Evolutionary conservation across 228 moss, liverwort and hornwort species (phyloP).

Genomic region (Sphagnum magellanicum): DNA sequence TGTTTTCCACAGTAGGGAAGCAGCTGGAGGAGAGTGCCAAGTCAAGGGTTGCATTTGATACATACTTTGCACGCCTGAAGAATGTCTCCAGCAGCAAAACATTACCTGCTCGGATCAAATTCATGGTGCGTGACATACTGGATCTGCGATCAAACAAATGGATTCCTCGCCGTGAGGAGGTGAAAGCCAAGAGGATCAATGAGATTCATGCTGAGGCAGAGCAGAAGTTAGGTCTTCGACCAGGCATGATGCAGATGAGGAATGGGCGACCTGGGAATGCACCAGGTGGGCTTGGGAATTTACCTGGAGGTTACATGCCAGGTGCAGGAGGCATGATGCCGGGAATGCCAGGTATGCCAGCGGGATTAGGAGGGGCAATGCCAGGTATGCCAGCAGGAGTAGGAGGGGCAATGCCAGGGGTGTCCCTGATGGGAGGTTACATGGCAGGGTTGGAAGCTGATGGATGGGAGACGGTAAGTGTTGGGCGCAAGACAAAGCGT

Average conservation of each 20-base stretch:
- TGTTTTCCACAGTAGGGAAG: constrained; percentile 56
- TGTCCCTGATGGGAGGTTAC: constrained; percentile 8
- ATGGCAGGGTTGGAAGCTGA: constrained; percentile 31
- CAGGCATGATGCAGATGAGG: constrained; percentile 38
- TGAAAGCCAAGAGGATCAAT: constrained; percentile 59
- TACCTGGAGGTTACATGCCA: constrained; percentile 18
- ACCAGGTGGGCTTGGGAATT: constrained; percentile 10
- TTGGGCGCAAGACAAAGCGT: constrained; percentile 35
- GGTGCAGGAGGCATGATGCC: constrained; percentile 18
- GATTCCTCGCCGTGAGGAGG: constrained; percentile 56
- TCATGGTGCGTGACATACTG: constrained; percentile 59
- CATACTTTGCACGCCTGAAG: constrained; percentile 40
- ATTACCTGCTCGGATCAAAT: constrained; percentile 46
- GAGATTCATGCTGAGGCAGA: constrained; percentile 70
- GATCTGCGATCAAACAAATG: constrained; percentile 54
- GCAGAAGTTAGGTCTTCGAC: constrained; percentile 57
- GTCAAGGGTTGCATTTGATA: constrained; percentile 30
- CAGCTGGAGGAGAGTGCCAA: constrained; percentile 48
- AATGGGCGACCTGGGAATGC: constrained; percentile 28
- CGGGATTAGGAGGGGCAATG: background rate
- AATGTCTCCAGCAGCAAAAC: constrained; percentile 15
- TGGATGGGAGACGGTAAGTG: constrained; percentile 44
- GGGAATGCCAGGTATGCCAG: constrained; percentile 22
- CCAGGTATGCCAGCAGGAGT: constrained; percentile 2
- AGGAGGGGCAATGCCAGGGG: constrained; percentile 9